These are phyloP conservation scores for Scleromitrula shiraiana DNA, from an alignment of 2,329 filamentous ascomycete species.

Conservation along the genomic window DNA sequence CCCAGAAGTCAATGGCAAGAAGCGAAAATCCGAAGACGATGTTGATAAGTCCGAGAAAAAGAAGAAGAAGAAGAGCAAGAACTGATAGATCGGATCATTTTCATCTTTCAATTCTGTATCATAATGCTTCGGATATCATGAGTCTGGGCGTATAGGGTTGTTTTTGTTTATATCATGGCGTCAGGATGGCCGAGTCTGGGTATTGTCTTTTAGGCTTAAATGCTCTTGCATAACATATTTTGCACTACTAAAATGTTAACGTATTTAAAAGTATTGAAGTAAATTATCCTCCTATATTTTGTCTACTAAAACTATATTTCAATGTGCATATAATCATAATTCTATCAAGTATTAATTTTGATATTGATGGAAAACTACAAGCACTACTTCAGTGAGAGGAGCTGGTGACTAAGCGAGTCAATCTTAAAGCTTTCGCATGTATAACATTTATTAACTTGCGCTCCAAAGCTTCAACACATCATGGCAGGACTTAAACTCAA, in stretches of 20 bases:
- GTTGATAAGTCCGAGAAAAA: constrained; percentile 53
- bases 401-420: too few relatives aligned
- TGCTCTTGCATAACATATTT: constrained; percentile 11
- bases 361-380: too few relatives aligned
- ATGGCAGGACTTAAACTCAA: constrained; percentile 11
- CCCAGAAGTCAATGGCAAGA: constrained; percentile 45
- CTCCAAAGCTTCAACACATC: too few relatives aligned
- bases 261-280: constrained; percentile 1
- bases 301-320: too few relatives aligned
- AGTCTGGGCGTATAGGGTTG: constrained; percentile 11
- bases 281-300: too few relatives aligned
- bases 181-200: constrained; percentile 7
- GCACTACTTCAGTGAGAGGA: too few relatives aligned
- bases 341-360: too few relatives aligned
- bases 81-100: constrained; percentile 16
- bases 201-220: constrained; percentile 9
- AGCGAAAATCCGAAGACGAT: constrained; percentile 55
- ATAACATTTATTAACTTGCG: too few relatives aligned
- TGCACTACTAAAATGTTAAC: constrained; percentile 1
- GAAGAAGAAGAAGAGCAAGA: constrained; percentile 46
- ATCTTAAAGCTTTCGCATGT: too few relatives aligned
- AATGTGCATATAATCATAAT: too few relatives aligned
- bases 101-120: constrained; percentile 13
- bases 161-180: constrained; percentile 9
- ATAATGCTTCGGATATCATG: constrained; percentile 13